Evolutionary conservation across 1,284 basidiomycete species (phyloP).

Genomic region (Ustilago shanxiensis): DNA sequence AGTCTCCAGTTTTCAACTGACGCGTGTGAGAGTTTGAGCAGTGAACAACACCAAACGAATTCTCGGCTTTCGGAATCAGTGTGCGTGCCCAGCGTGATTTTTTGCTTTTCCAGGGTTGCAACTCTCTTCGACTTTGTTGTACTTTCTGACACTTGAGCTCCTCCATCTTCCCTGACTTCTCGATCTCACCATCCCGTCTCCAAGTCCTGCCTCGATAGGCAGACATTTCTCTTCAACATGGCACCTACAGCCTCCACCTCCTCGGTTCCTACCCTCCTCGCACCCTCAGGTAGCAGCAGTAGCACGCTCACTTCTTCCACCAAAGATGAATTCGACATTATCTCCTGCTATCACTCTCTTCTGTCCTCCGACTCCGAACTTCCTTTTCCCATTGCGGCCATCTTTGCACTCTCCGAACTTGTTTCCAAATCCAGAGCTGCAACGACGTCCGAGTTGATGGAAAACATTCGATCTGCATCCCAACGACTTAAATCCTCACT

Average conservation of each 20-base stretch:
- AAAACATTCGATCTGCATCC: conserved; percentile 82
- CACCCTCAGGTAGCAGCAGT: conserved; percentile 9
- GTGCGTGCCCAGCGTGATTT: background rate
- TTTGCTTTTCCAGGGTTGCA: background rate
- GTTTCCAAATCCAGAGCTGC: conserved; percentile 82
- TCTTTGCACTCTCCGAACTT: conserved; percentile 82
- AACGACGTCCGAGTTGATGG: conserved; percentile 90
- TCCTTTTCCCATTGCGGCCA: conserved; percentile 87
- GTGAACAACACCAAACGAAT: background rate
- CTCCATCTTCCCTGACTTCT: too few species aligned
- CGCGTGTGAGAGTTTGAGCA: background rate
- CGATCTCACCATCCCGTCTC: background rate
- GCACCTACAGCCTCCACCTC: conserved; percentile 19
- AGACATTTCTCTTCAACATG: conserved; percentile 10
- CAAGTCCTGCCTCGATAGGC: background rate
- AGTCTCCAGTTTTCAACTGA: too few species aligned
- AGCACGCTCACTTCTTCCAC: background rate
- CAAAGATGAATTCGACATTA: conserved; percentile 59
- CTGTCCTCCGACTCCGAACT: conserved; percentile 73
- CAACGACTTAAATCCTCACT: conserved; percentile 77
- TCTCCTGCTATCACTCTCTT: conserved; percentile 54
- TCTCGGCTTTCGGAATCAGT: conserved; percentile 8
- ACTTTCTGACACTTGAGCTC: background rate
- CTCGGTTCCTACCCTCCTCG: conserved; percentile 10
- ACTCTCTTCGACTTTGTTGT: background rate